Base-by-base conservation (phyloP, 1,139 yeast species). In the Magnusiomyces fungicola region DNA sequence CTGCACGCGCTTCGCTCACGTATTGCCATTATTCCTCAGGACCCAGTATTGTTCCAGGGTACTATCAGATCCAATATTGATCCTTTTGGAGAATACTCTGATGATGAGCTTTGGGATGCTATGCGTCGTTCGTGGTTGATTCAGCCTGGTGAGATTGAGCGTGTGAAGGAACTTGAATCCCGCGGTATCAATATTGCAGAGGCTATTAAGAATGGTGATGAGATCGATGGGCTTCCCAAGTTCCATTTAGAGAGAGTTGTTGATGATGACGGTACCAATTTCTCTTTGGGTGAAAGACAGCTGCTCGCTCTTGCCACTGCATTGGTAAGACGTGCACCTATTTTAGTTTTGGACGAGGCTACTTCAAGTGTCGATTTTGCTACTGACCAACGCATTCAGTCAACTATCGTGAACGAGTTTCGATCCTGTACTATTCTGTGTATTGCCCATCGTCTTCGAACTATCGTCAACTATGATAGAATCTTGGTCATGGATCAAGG, bases 331-430 rank as follows among this genome's bases (percentile, higher is more conserved):
- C 74, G 78, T 46, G 72, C 87, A 4, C 78, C 75, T 60, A 79
- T 85, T 51, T 69, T 85, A 56, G 80, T 85, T 53, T 66, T 85
- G 52, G 95, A 85, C 63, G 95, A 85, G 64, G 94, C 95, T 16
- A 85, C 95, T 0, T 83, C 94, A 0, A 79, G 85, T 9, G 92
- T 85, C 40, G 95, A 85, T 63, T 82, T 81, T 61, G 86, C 80
- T 56, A 83, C 94, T 0, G 94, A 85, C 64, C 71, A 77, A 43
- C 77, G 76, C 62, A 82, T 86, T 57, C 95, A 85, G 65, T 59
- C 68, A 4, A 80, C 87, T 25, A 82, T 84, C 54, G 70, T 72
- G 9, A 68, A 67, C 14, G 89, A 83, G 61, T 84, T 85, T 61
- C 61, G 69, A 7, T 66, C 77, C 45, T 81, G 90, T 63, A 84